Evolutionary conservation across 2,329 filamentous ascomycete genomes (phyloP).

Genomic region (Colletotrichum destructivum): DNA sequence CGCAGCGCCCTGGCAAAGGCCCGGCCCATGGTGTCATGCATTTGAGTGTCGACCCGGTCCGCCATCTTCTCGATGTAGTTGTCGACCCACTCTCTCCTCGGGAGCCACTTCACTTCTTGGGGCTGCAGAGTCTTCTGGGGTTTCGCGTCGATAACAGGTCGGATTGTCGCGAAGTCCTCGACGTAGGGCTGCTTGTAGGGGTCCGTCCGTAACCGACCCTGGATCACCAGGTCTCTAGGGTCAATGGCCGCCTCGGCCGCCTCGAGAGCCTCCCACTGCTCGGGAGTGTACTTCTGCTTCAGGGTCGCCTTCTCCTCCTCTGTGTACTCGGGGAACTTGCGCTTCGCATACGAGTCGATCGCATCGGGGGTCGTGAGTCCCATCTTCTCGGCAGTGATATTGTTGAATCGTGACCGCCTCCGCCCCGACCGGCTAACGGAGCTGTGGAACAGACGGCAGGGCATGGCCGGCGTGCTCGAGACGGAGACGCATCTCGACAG

Average conservation of each 20-base stretch:
- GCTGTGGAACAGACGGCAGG: constrained; percentile 66
- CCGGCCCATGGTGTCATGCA: constrained; percentile 58
- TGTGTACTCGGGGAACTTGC: constrained; percentile 76
- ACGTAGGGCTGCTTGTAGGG: constrained; percentile 81
- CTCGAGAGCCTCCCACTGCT: constrained; percentile 86
- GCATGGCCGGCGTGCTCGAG: constrained; percentile 48
- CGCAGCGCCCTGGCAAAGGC: constrained; percentile 60
- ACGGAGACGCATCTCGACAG: constrained; percentile 65
- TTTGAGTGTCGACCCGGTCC: constrained; percentile 58
- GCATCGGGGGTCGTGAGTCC: constrained; percentile 63
- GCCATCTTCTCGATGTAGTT: constrained; percentile 69
- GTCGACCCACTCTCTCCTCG: constrained; percentile 71
- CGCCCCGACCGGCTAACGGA: constrained; percentile 59
- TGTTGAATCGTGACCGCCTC: constrained; percentile 67
- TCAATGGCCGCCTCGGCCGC: constrained; percentile 85
- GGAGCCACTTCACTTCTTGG: constrained; percentile 71
- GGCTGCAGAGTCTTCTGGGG: constrained; percentile 65
- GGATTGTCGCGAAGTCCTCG: constrained; percentile 85
- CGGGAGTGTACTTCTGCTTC: constrained; percentile 79
- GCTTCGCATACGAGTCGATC: constrained; percentile 60
- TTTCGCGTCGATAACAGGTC: constrained; percentile 83
- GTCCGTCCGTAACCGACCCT: constrained; percentile 81
- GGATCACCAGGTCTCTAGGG: constrained; percentile 79
- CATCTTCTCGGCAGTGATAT: constrained; percentile 66
- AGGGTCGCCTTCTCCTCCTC: constrained; percentile 75